phyloP scores from a whole-genome alignment of 2,329 filamentous ascomycete genomes.

The Didymella exigua region DNA sequence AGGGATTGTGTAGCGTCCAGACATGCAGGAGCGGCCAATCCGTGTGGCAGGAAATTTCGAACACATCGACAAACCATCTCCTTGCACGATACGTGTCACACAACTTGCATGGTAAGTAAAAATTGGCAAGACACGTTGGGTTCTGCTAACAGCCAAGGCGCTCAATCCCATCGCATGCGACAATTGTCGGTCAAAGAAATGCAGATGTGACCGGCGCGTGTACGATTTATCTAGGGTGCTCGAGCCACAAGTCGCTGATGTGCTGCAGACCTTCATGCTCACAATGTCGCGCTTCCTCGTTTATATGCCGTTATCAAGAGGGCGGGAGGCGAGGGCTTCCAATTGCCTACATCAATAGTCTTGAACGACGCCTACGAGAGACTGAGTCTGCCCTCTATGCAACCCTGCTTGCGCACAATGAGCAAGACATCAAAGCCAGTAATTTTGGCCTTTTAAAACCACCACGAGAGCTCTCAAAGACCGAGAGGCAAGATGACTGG shows the following conservation, averaged over 20 bases:
- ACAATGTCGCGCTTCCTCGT: constrained; percentile 24
- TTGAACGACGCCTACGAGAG: constrained; percentile 33
- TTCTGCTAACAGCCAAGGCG: constrained; percentile 2
- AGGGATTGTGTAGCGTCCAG: not conserved
- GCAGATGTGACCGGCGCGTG: constrained; percentile 37
- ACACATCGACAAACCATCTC: not conserved
- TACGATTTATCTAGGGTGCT: constrained; percentile 4
- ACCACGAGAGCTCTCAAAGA: constrained; percentile 26
- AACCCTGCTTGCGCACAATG: constrained; percentile 19
- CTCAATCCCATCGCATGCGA: constrained; percentile 37
- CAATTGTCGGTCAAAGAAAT: constrained; percentile 35
- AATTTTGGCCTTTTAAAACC: not conserved
- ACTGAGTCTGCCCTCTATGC: constrained; percentile 32
- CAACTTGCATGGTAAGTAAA: not conserved
- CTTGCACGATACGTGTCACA: not conserved
- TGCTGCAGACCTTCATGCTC: constrained; percentile 31
- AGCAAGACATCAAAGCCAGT: constrained; percentile 4
- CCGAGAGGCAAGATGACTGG: constrained; percentile 33
- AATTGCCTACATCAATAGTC: constrained; percentile 31
- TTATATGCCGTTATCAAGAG: constrained; percentile 31
- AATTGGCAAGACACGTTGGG: too few species aligned
- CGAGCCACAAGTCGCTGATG: not conserved
- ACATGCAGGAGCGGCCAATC: not conserved
- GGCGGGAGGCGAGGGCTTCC: constrained; percentile 37
- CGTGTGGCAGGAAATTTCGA: not conserved